Evolutionary conservation across 2,329 filamentous ascomycete genomes (phyloP).

Genomic region (Curvularia hawaiiensis): DNA sequence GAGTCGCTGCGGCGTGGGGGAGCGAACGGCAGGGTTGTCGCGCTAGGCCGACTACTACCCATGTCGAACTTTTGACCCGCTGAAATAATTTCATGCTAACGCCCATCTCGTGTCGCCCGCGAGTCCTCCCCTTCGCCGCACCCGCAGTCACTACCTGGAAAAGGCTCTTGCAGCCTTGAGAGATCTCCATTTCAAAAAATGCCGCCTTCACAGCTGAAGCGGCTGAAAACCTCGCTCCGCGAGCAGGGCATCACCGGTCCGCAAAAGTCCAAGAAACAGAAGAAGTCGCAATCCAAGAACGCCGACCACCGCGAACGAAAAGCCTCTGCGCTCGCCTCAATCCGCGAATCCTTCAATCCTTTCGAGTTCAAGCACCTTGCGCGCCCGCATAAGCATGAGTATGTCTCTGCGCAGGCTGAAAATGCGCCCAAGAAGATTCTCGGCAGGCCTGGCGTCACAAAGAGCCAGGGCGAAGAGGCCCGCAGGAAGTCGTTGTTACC

Average conservation of each 20-base stretch:
- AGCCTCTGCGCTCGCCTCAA: conserved; percentile 77
- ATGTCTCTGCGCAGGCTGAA: conserved; percentile 68
- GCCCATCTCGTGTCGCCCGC: conserved; percentile 12
- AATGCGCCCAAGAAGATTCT: conserved; percentile 61
- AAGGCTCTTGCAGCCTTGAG: conserved; percentile 2
- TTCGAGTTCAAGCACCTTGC: conserved; percentile 89
- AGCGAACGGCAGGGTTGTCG: conserved; percentile 1
- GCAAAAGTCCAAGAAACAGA: conserved; percentile 93
- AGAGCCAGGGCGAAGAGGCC: conserved; percentile 85
- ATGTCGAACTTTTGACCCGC: conserved; percentile 25
- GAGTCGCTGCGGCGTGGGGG: conserved; percentile 15
- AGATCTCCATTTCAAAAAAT: conserved; percentile 55
- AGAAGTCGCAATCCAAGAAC: conserved; percentile 71
- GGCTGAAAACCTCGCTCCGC: conserved; percentile 86
- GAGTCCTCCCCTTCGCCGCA: background rate
- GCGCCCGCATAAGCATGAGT: conserved; percentile 81
- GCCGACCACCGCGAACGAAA: conserved; percentile 78
- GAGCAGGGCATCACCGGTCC: conserved; percentile 90
- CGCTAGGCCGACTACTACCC: conserved; percentile 12
- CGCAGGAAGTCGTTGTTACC: conserved; percentile 82
- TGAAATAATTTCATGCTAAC: conserved; percentile 24
- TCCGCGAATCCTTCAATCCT: conserved; percentile 96
- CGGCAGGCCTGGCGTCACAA: conserved; percentile 81
- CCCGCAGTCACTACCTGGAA: background rate
- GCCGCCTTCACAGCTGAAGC: conserved; percentile 96